phyloP scores from a whole-genome alignment of 768 basidiomycete genomes.

The Albatrellus ellisii region DNA sequence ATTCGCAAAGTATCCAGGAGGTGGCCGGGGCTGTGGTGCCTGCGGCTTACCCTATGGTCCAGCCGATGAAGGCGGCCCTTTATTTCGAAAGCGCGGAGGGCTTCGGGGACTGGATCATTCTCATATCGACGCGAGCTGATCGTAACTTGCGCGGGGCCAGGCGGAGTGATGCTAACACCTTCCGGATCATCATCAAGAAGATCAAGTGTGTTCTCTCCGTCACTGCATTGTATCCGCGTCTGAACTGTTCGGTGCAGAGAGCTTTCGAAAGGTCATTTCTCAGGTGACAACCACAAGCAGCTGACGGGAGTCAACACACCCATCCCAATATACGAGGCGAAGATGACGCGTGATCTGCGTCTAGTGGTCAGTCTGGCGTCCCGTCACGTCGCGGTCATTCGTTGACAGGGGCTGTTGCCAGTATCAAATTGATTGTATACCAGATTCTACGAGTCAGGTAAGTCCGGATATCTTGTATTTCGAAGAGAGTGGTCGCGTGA shows the following conservation, averaged over 20 bases:
- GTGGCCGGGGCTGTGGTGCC: too few species aligned
- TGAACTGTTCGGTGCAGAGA: slow-evolving; percentile 1
- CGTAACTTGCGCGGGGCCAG: neutral
- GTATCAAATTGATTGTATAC: slow-evolving; percentile 10
- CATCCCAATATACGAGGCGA: slow-evolving; percentile 7
- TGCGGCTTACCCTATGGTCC: too few species aligned
- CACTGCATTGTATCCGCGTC: neutral
- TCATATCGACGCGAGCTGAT: neutral
- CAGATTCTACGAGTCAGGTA: neutral
- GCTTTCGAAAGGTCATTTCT: slow-evolving; percentile 9
- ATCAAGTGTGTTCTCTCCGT: slow-evolving; percentile 4
- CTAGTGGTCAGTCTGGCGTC: slow-evolving; percentile 4
- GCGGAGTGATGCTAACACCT: neutral
- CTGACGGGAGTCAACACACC: slow-evolving; percentile 6
- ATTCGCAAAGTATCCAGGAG: too few species aligned
- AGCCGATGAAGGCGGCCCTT: neutral
- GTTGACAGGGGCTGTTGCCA: too few species aligned
- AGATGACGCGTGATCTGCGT: slow-evolving; percentile 7
- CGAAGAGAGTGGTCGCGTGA: too few species aligned
- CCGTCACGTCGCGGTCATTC: neutral
- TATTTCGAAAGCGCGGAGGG: neutral
- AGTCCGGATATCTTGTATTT: too few species aligned
- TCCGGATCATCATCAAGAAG: neutral
- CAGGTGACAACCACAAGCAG: slow-evolving; percentile 6
- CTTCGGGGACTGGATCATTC: neutral